A percentile compares a stretch with the other conserved stretches of the same genome.
These are phyloP conservation scores for Papiliotrema laurentii DNA, from an alignment of 1,284 basidiomycete species.

Conservation along the genomic window DNA sequence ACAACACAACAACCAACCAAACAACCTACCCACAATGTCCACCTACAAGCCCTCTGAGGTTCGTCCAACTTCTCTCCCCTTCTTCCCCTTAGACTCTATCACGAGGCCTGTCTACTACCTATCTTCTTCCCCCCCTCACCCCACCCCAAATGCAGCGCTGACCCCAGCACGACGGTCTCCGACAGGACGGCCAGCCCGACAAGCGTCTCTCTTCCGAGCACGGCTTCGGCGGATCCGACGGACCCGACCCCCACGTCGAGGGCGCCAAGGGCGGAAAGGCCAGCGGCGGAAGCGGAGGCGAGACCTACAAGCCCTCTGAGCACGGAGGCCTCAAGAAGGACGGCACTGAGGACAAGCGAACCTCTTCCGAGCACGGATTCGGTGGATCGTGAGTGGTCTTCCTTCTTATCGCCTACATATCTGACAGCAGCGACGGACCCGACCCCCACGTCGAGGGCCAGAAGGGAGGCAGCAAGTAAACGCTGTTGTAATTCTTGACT, in stretches of 20 bases:
- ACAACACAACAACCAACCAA: conserved; percentile 12
- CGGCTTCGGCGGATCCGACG: conserved; percentile 43
- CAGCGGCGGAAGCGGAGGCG: conserved; percentile 21
- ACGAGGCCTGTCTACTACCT: background rate
- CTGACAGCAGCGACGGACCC: conserved; percentile 30
- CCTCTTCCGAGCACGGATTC: conserved; percentile 26
- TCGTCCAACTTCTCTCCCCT: conserved; percentile 3
- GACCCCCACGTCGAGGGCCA: conserved; percentile 36
- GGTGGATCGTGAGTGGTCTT: conserved; percentile 18
- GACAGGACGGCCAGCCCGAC: conserved; percentile 43
- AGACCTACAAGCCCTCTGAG: conserved; percentile 29
- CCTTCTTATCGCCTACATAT: no score
- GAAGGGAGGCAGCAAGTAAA: conserved; percentile 31
- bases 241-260: conserved; percentile 41
- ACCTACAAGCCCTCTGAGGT: conserved; percentile 44
- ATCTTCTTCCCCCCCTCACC: background rate
- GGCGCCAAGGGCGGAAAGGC: conserved; percentile 35
- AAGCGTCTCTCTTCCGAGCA: conserved; percentile 45
- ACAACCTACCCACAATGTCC: conserved; percentile 33
- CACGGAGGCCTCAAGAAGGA: conserved; percentile 39
- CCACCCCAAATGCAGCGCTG: background rate
- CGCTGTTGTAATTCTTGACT: background rate
- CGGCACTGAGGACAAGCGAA: conserved; percentile 34
- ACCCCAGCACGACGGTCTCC: conserved; percentile 38
- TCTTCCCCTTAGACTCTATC: background rate